Evolutionary conservation across 108 stramenopile genomes (phyloP), one percentile per base, ranked within the genome.

Genomic region (Thalassiosira profunda): DNA sequence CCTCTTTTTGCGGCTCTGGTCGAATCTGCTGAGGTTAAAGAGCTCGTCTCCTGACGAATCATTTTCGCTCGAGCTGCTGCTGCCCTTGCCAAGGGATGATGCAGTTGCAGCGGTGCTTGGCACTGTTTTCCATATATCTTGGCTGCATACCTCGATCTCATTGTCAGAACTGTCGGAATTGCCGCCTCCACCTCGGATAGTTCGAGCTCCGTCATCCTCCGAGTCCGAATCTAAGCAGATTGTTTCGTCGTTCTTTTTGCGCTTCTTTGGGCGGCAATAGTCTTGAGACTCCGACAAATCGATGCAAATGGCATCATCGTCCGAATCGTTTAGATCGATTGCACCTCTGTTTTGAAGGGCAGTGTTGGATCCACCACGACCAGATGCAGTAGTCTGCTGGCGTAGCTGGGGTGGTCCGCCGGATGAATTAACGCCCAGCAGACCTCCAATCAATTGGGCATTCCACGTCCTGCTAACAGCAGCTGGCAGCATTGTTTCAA

Each of bases 391-490:
- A n/a, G n/a, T n/a, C n/a, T n/a, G n/a, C n/a, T n/a, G n/a, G n/a
- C n/a, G n/a, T n/a, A n/a, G n/a, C n/a, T n/a, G n/a, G n/a, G n/a
- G n/a, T n/a, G n/a, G n/a, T n/a, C n/a, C n/a, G n/a, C n/a, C n/a
- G n/a, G n/a, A n/a, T n/a, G n/a, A n/a, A n/a, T n/a, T n/a, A n/a
- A n/a, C n/a, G n/a, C n/a, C n/a, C n/a, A n/a, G n/a, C n/a, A n/a
- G n/a, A n/a, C n/a, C n/a, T n/a, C n/a, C n/a, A n/a, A n/a, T n/a
- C n/a, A n/a, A n/a, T n/a, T n/a, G n/a, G n/a, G n/a, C n/a, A n/a
- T n/a, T 31, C 74, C 74, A 67, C 37, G 67, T 37, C 0, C 52
- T 14, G 33, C 49, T 54, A n/a, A 17, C 25, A 43, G 62, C 48
- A n/a, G 62, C 30, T 2, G 57, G 2, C 0, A 58, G 8, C 28